Percentiles rank a stretch among this genome's conserved stretches.
phyloP scores from a whole-genome alignment of 306 rosid species.

The Prosopis cineraria region DNA sequence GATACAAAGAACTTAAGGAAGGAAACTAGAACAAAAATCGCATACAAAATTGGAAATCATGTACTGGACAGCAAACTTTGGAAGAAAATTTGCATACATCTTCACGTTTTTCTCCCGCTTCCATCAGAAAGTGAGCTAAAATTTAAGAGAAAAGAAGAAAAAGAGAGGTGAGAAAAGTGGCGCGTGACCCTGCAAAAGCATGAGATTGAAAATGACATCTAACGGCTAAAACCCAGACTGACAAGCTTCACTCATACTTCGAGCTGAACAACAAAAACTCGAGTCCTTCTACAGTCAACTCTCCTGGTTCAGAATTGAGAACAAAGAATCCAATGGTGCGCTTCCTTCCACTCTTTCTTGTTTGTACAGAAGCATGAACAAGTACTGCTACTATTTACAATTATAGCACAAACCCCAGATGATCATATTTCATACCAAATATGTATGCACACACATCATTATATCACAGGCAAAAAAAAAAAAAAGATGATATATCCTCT shows the following conservation, averaged over 20 bases:
- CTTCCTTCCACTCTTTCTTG: neutral
- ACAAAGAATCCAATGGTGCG: constrained; percentile 26
- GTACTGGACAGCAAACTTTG: neutral
- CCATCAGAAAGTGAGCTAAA: neutral
- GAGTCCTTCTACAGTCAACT: constrained; percentile 18
- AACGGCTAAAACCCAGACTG: constrained; percentile 19
- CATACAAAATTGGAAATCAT: neutral
- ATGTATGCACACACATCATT: constrained; percentile 24
- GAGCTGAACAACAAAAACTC: constrained; percentile 13
- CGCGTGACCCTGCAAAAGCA: constrained; percentile 39
- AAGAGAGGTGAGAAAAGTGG: constrained; percentile 18
- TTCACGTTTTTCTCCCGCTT: neutral
- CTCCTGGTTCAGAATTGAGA: constrained; percentile 5
- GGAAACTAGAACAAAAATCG: neutral
- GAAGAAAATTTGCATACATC: neutral
- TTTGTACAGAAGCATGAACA: neutral
- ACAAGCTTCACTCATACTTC: constrained; percentile 9
- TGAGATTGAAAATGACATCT: constrained; percentile 18
- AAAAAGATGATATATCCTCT: neutral
- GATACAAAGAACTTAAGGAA: neutral
- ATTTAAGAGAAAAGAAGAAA: neutral
- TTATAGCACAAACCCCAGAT: constrained; percentile 12
- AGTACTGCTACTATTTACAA: constrained; percentile 19
- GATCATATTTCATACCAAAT: neutral
- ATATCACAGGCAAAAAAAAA: neutral